Conservation (phyloP, 208 protist genomes). For the Crithidia fasciculata region DNA sequence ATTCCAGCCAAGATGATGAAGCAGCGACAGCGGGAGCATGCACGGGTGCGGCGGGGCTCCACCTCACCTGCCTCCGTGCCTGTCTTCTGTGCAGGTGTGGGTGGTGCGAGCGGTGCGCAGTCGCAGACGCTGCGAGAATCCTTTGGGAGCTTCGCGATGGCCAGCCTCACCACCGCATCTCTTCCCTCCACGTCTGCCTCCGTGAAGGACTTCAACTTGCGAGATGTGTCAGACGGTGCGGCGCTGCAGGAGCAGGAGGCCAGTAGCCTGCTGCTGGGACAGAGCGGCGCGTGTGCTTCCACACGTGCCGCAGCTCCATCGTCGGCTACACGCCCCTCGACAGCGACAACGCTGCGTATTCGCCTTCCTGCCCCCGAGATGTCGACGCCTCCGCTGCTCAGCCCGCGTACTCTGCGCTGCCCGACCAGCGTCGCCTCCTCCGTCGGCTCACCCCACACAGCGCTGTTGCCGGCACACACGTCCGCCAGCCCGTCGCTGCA, state of each 20-base stretch:
- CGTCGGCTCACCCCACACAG: background rate
- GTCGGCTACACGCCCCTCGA: background rate
- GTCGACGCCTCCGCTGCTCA: background rate
- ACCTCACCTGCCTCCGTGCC: background rate
- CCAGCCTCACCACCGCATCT: background rate
- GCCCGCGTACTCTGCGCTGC: background rate
- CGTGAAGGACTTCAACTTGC: background rate
- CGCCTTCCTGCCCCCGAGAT: background rate
- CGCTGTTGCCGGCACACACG: no score
- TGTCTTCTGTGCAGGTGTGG: background rate
- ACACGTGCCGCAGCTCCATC: background rate
- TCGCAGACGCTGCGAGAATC: conserved; percentile 1
- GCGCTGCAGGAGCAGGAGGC: no score
- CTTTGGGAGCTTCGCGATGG: conserved; percentile 2
- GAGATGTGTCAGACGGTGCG: background rate
- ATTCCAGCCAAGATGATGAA: conserved; percentile 14
- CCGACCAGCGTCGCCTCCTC: background rate
- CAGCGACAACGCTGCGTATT: conserved; percentile 4
- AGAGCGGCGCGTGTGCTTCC: background rate
- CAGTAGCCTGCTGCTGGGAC: no score
- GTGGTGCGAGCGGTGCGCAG: no score
- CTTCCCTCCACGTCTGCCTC: conserved; percentile 1
- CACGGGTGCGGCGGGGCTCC: conserved; percentile 2
- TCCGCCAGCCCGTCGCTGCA: no score
- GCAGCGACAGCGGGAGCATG: conserved; percentile 19